Conservation (phyloP, 176 grass and related monocot species). For the Paspalum vaginatum region DNA sequence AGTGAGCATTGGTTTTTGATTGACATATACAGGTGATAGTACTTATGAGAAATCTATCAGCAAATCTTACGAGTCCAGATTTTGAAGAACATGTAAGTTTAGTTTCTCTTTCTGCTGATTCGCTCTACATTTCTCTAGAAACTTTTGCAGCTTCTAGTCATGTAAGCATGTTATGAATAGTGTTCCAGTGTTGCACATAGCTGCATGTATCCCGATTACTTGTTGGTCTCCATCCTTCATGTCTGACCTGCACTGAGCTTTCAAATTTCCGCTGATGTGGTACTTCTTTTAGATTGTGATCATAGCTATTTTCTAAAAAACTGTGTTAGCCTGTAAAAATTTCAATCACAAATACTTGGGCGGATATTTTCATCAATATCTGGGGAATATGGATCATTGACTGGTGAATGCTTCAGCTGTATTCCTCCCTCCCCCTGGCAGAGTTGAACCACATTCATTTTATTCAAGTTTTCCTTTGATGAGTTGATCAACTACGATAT, state of each 20-base stretch:
- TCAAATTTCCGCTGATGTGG: not conserved
- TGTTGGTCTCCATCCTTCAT: not conserved
- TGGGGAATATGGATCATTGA: not conserved
- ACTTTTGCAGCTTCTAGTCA: conserved; percentile 12
- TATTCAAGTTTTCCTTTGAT: too few species aligned
- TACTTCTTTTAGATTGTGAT: not conserved
- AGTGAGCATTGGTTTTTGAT: conserved; percentile 23
- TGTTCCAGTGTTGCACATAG: not conserved
- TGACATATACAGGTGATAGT: conserved; percentile 66
- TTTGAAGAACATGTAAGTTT: conserved; percentile 86
- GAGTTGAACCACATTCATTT: too few species aligned
- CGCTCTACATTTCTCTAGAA: not conserved
- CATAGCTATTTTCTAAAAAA: not conserved
- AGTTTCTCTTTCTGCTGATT: not conserved
- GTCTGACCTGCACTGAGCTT: not conserved
- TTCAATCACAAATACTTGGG: not conserved
- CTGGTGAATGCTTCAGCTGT: not conserved
- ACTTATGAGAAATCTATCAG: conserved; percentile 88
- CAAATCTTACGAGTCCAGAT: conserved; percentile 81
- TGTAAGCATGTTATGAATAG: not conserved
- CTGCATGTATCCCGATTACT: not conserved
- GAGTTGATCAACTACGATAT: too few species aligned
- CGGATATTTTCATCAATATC: not conserved
- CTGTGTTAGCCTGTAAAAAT: not conserved
- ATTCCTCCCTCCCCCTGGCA: not conserved